These are phyloP conservation scores for Talaromyces nanjingensis DNA, from an alignment of 495 filamentous ascomycete genomes.

Conservation along the genomic window DNA sequence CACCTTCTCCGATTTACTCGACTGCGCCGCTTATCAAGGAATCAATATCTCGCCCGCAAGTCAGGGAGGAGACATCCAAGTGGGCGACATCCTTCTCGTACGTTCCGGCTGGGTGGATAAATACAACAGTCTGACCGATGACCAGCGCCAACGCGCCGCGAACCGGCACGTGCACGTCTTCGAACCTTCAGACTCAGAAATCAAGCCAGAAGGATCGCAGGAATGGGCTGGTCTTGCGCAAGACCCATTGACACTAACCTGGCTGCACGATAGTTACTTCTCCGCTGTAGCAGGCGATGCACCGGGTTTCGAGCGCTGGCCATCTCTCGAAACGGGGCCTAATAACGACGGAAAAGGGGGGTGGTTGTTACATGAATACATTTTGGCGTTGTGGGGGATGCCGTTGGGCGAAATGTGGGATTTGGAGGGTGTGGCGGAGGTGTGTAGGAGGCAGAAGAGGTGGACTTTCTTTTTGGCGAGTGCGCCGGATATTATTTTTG, in stretches of 20 bases:
- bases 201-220: background rate
- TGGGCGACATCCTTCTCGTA: conserved; percentile 62
- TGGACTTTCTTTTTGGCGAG: conserved; percentile 67
- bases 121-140: conserved; percentile 22
- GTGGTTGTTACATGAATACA: conserved; percentile 51
- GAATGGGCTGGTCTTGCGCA: conserved; percentile 51
- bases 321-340: conserved; percentile 28
- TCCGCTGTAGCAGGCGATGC: conserved; percentile 54
- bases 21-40: conserved; percentile 46
- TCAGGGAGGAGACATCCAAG: conserved; percentile 54
- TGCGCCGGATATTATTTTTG: conserved; percentile 26
- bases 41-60: conserved; percentile 33
- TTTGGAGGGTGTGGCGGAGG: conserved; percentile 41
- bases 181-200: background rate
- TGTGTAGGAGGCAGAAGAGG: conserved; percentile 42
- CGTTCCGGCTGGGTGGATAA: conserved; percentile 57
- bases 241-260: conserved; percentile 50
- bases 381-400: conserved; percentile 59
- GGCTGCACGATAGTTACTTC: conserved; percentile 63
- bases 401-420: conserved; percentile 57
- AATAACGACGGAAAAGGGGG: background rate
- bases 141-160: conserved; percentile 33
- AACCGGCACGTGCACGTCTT: conserved; percentile 12
- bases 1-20: conserved; percentile 47
- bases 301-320: conserved; percentile 58